These are phyloP conservation scores for Umbilicus rupestris DNA, from an alignment of 164 flowering plant genomes.

Conservation along the genomic window DNA sequence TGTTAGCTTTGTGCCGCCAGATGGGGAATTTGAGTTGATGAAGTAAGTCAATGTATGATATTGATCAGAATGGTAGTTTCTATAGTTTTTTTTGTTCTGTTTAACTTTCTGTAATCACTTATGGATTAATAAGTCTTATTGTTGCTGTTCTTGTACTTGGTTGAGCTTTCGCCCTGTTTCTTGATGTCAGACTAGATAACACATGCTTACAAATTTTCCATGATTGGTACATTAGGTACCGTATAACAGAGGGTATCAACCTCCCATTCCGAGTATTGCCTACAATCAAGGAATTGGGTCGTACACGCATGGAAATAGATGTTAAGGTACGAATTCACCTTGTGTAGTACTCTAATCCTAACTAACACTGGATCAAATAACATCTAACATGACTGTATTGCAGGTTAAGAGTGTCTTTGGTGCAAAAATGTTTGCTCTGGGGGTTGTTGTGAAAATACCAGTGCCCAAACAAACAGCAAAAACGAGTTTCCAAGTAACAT, in stretches of 20 bases:
- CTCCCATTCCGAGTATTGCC: constrained; percentile 98
- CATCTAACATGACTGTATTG: constrained; percentile 10
- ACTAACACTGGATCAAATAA: background rate
- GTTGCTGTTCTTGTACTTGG: background rate
- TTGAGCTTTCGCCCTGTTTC: background rate
- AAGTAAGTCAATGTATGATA: constrained; percentile 50
- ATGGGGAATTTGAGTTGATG: constrained; percentile 99
- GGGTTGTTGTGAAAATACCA: constrained; percentile 95
- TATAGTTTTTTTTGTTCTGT: background rate
- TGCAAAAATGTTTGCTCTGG: constrained; percentile 98
- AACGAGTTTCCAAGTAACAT: constrained; percentile 93
- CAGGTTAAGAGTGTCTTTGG: constrained; percentile 99
- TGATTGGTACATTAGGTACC: constrained; percentile 42
- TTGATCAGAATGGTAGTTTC: background rate
- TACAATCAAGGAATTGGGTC: constrained; percentile 92
- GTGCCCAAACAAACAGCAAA: constrained; percentile 99
- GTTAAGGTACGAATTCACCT: constrained; percentile 66
- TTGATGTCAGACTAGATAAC: background rate
- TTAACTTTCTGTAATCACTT: background rate
- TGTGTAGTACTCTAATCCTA: background rate
- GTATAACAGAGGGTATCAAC: constrained; percentile 98
- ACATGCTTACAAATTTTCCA: background rate
- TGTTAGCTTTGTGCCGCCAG: constrained; percentile 98
- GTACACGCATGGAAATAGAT: constrained; percentile 98
- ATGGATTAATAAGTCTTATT: background rate